Base-by-base conservation (phyloP, 805 yeast genomes). In the Cyberlindnera sargentensis region DNA sequence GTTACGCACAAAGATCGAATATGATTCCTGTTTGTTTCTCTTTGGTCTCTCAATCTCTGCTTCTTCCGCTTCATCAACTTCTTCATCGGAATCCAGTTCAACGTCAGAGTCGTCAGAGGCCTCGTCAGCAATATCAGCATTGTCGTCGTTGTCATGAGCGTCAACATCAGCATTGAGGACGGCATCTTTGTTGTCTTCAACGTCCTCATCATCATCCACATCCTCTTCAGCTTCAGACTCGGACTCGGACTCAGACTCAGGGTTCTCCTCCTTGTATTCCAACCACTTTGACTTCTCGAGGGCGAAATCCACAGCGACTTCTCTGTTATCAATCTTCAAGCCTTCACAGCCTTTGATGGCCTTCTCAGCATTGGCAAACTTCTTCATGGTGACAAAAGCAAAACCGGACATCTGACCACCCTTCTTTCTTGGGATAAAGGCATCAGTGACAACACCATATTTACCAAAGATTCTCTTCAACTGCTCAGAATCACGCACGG, bases 371-470 rank as follows among this genome's bases (percentile, higher is more conserved):
- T 82, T 78, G 28, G 76, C 66, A 48, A 79, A 72, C 56, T 83
- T 86, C 57, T 79, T 79, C 95, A 93, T 84, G 1, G 93, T 84
- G 8, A 93, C 89, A 63, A 93, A 93, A 0, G 89, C 99, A 73
- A 91, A 93, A 8, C 99, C 99, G 47, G 83, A 70, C 93, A 93
- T 84, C 61, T 77, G 81, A 11, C 96, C 96, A 40, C 88, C 95
- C 39, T 76, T 73, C 58, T 85, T 87, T 56, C 86, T 78, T 38
- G 99, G 99, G 52, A 93, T 87, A 52, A 80, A 78, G 0, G 91
- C 95, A 57, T 89, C 96, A 26, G 77, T 78, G 31, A 93, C 96
- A 28, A 84, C 82, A 41, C 99, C 99, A 60, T 68, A 93, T 56
- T 78, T 79, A 45, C 73, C 65, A 59, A 93, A 93, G 6, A 80